Evolutionary conservation across 2,329 filamentous ascomycete species (phyloP), one percentile per base, ranked within the genome.

Genomic region (Phyllosticta citriasiana): DNA sequence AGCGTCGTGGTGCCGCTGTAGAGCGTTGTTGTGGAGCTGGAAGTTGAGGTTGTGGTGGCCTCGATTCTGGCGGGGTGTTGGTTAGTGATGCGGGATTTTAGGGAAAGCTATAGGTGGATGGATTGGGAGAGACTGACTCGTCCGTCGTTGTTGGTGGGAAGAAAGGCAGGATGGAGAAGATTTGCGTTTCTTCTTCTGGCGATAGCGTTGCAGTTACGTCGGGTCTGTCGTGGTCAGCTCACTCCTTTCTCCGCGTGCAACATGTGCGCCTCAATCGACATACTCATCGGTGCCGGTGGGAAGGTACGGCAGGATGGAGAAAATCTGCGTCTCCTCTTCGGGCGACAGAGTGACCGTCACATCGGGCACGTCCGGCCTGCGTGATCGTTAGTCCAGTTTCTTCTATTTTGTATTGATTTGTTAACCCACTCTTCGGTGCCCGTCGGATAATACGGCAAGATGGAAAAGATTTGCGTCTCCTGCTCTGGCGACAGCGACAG

Each of bases 1-100:
- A 55, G 12, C 6, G 59, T 61, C 22, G 59, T 57, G 2, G 55
- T 61, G 47, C 59, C 59, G 19, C 30, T 54, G 24, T 22, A 61
- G 30, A 57, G 22, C 1, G 54, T 61, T n/a, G n/a, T n/a, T 9
- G 59, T 61, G 14, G 47, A 57, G 14, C 1, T 22, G 9, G 19
- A 30, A 3, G 55, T 61, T 8, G 26, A 24, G 16, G 14, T 47
- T 2, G 59, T 57, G 14, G 55, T 57, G 19, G 26, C 19, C 25
- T 53, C 52, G 14, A 7, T 22, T 12, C n/a, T 22, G 52, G 9
- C n/a, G 16, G 25, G 2, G 25, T 22, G 9, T 53, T 25, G 19
- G 22, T 25, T 53, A 7, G 4, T 22, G 19, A 22, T 22, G 19
- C 19, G 19, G 19, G 19, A 22, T 22, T 1, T 10, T 53, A 1